Evolutionary conservation across 202 grass and related monocot species (phyloP).

Genomic region (Brachypodium distachyon): DNA sequence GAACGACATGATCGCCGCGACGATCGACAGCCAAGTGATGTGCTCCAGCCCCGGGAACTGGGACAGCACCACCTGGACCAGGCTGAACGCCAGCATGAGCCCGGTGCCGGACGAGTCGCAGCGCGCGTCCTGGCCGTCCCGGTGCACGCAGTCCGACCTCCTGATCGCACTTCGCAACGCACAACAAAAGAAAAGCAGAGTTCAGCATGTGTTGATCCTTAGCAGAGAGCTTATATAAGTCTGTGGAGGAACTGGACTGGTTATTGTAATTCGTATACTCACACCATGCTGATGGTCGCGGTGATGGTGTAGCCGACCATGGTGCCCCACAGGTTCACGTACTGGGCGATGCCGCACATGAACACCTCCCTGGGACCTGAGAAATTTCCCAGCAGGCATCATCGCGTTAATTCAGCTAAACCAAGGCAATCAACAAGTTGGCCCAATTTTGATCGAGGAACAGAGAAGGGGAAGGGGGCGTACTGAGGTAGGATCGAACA

Average conservation of each 20-base stretch:
- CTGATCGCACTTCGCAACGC: constrained; percentile 42
- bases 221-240: too few species aligned
- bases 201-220: neutral
- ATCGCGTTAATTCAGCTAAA: neutral
- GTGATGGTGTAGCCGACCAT: constrained; percentile 93
- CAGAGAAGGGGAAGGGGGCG: neutral
- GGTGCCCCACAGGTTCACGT: constrained; percentile 80
- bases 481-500: constrained; percentile 87
- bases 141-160: constrained; percentile 46
- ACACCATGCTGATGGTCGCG: constrained; percentile 86
- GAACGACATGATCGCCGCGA: constrained; percentile 83
- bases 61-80: constrained; percentile 66
- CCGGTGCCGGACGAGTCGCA: constrained; percentile 46
- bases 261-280: constrained; percentile 18
- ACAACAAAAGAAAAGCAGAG: neutral
- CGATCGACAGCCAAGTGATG: constrained; percentile 78
- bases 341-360: constrained; percentile 90
- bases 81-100: constrained; percentile 59
- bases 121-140: constrained; percentile 26
- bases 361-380: constrained; percentile 73
- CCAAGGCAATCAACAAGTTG: too few species aligned
- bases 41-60: constrained; percentile 82
- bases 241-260: neutral
- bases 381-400: neutral
- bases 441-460: neutral